Percentiles rank a stretch among this genome's conserved stretches.
Evolutionary conservation across 805 yeast species (phyloP).

Genomic region (Yueomyces sp.): DNA sequence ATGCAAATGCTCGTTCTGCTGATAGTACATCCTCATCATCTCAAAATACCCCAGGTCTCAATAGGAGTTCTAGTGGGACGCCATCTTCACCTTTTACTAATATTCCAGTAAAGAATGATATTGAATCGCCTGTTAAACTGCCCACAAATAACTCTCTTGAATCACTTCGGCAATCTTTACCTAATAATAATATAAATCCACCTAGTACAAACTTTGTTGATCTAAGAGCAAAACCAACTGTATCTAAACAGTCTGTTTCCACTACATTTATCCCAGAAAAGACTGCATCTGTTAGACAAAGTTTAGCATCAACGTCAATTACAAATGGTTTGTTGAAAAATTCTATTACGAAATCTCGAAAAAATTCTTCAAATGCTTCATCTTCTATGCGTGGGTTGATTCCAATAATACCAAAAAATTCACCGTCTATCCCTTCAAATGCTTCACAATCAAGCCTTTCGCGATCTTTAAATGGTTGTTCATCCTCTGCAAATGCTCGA

Average conservation of each 20-base stretch:
- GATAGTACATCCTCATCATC: not conserved
- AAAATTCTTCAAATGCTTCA: conserved; percentile 21
- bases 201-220: not conserved
- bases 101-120: too few species aligned
- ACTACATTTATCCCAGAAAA: conserved; percentile 1
- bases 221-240: not conserved
- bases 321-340: not conserved
- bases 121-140: too few species aligned
- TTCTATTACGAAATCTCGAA: conserved; percentile 10
- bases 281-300: not conserved
- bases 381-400: conserved; percentile 14
- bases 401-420: conserved; percentile 24
- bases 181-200: not conserved
- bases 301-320: conserved; percentile 1
- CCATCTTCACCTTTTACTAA: too few species aligned
- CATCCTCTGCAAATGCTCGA: too few species aligned
- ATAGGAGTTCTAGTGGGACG: too few species aligned
- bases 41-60: not conserved
- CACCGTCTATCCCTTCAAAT: conserved; percentile 4
- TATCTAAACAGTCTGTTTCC: not conserved
- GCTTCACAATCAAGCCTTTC: not conserved
- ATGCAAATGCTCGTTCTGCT: conserved; percentile 2
- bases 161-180: too few species aligned
- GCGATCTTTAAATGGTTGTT: too few species aligned
- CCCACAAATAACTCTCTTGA: not conserved